Evolutionary conservation across 805 yeast species (phyloP).

Genomic region (Diddensiella santjacobensis): DNA sequence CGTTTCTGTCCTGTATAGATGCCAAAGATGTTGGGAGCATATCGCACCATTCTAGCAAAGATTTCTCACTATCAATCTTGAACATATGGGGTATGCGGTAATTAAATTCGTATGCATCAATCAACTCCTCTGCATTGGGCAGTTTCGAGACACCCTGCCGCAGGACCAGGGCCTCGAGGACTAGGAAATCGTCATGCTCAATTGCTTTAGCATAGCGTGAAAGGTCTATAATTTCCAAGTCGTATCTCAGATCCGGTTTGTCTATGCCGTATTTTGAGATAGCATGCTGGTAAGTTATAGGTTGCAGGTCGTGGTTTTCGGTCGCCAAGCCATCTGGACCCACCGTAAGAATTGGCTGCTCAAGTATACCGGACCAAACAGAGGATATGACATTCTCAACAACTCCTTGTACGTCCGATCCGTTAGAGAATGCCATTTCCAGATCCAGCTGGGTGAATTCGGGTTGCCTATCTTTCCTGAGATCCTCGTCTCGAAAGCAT

Average conservation of each 20-base stretch:
- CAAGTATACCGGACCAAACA: constrained; percentile 53
- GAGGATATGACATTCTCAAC: constrained; percentile 54
- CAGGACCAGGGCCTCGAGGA: constrained; percentile 70
- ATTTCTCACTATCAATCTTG: not conserved
- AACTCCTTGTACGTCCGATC: constrained; percentile 60
- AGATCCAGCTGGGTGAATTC: constrained; percentile 97
- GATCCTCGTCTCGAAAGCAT: constrained; percentile 95
- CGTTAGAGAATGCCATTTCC: constrained; percentile 82
- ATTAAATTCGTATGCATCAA: constrained; percentile 12
- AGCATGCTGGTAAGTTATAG: constrained; percentile 62
- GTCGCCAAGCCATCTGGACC: constrained; percentile 11
- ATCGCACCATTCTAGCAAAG: not conserved
- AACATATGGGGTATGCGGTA: constrained; percentile 15
- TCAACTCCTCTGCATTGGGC: constrained; percentile 5
- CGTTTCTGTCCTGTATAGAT: not conserved
- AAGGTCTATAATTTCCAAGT: constrained; percentile 49
- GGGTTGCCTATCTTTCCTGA: constrained; percentile 93
- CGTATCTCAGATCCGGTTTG: constrained; percentile 79
- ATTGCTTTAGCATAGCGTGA: constrained; percentile 38
- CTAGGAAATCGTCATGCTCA: constrained; percentile 50
- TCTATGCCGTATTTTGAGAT: constrained; percentile 80
- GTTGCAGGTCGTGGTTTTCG: not conserved
- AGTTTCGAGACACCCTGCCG: constrained; percentile 20
- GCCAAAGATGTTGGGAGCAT: not conserved
- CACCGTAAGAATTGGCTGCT: constrained; percentile 32